These are phyloP conservation scores for Amanita brunnescens DNA, from an alignment of 768 basidiomycete genomes.

Conservation along the genomic window DNA sequence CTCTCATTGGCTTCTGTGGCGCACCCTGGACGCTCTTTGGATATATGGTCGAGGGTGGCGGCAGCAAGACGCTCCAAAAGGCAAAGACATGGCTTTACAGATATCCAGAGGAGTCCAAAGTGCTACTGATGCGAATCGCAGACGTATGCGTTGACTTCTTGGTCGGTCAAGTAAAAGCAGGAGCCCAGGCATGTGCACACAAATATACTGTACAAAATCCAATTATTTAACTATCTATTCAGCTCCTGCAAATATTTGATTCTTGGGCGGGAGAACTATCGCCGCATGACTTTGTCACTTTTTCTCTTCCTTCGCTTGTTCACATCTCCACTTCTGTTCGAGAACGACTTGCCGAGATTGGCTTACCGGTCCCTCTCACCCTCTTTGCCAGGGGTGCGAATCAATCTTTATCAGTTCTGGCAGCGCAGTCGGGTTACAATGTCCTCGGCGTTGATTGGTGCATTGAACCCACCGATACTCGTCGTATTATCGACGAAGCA, in stretches of 20 bases:
- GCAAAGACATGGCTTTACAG: slow-evolving; percentile 93
- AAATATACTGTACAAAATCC: neutral
- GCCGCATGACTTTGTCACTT: slow-evolving; percentile 74
- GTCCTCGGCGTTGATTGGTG: slow-evolving; percentile 91
- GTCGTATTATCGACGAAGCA: slow-evolving; percentile 39
- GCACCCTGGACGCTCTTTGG: slow-evolving; percentile 98
- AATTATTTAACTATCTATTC: slow-evolving; percentile 1
- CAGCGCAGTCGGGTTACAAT: slow-evolving; percentile 68
- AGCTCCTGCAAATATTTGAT: slow-evolving; percentile 97
- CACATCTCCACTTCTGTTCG: slow-evolving; percentile 70
- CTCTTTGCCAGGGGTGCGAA: slow-evolving; percentile 96
- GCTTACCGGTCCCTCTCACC: slow-evolving; percentile 62
- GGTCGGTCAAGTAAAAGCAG: slow-evolving; percentile 89
- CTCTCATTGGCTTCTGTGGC: slow-evolving; percentile 94
- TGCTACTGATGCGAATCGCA: slow-evolving; percentile 72
- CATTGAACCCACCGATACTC: slow-evolving; percentile 67
- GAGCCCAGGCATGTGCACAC: slow-evolving; percentile 70
- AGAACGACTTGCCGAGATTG: slow-evolving; percentile 46
- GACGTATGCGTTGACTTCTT: slow-evolving; percentile 84
- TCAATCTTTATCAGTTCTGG: slow-evolving; percentile 50
- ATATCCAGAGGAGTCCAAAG: slow-evolving; percentile 76
- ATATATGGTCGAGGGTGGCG: slow-evolving; percentile 98
- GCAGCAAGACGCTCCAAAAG: slow-evolving; percentile 84
- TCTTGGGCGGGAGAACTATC: slow-evolving; percentile 93
- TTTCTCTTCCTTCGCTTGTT: slow-evolving; percentile 73